Evolutionary conservation across 345 rosid species (phyloP), one percentile per base, ranked within the genome.

Genomic region (Populus deltoides): DNA sequence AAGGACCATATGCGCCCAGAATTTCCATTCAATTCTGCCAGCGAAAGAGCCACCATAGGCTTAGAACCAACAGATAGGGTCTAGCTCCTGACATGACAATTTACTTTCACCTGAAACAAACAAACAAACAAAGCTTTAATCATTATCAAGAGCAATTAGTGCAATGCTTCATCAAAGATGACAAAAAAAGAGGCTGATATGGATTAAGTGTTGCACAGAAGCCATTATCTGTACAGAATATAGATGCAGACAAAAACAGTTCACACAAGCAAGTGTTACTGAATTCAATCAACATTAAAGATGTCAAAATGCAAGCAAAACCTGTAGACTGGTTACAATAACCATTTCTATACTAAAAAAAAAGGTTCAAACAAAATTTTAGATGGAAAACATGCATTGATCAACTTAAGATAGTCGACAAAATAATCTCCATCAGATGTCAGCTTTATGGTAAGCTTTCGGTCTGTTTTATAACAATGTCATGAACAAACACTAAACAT

Each of bases 11-110:
- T 87, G 85, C 31, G 31, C 75, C 87, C 83, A 51, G 86, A 55
- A 72, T 77, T 91, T 77, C 89, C 90, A 73, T 98, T 97, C 84
- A 96, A 80, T 77, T 92, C 91, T 2, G 91, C 92, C 76, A 93
- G 74, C 25, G 97, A 86, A 76, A 93, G 92, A 61, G 97, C 84
- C 47, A 96, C 98, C 88, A 92, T 90, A 77, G 97, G 86, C 87
- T 92, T 93, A 24, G 94, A 84, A 81, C 95, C 98, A 77, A 86
- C 89, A 74, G 72, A 72, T 55, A 90, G 66, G 55, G 93, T 83
- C 66, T 91, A 25, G 27, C 27, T 27, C 97, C 82, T 89, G 72
- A 69, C 88, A 88, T 63, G 88, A 77, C 68, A 92, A 80, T 68
- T 84, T 85, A 79, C 97, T 89, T 41, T 88, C 93, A 66, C 89